Percentiles rank a stretch among this genome's conserved stretches.
phyloP scores from a whole-genome alignment of 257 asterid genomes.

The Solanum appendiculatum region DNA sequence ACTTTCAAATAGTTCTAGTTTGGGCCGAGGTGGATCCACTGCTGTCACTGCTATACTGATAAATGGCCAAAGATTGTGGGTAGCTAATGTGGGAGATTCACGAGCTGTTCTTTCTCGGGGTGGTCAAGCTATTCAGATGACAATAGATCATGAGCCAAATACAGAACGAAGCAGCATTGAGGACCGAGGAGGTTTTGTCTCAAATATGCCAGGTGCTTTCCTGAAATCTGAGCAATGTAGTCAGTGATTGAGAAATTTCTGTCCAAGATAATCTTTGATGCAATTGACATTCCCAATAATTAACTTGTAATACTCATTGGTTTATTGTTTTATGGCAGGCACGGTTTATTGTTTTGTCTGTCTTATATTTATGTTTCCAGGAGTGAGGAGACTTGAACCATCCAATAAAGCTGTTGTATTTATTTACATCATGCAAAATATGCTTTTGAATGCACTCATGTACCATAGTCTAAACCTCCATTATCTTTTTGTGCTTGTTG shows the following conservation, averaged over 20 bases:
- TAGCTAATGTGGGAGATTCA: constrained; percentile 42
- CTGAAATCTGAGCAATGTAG: neutral
- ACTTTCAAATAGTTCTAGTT: constrained; percentile 21
- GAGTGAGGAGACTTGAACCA: neutral
- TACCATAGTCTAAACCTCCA: neutral
- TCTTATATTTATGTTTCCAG: neutral
- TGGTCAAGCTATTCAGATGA: constrained; percentile 34
- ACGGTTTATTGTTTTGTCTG: neutral
- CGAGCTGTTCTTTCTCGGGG: constrained; percentile 36
- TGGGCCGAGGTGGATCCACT: constrained; percentile 42
- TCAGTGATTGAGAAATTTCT: neutral
- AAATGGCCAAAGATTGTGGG: constrained; percentile 26
- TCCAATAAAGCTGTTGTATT: neutral
- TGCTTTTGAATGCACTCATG: neutral
- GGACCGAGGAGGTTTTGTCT: constrained; percentile 38
- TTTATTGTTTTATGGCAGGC: neutral
- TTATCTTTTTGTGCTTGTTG: neutral
- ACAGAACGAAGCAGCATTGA: constrained; percentile 37
- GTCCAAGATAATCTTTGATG: neutral
- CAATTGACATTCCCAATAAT: neutral
- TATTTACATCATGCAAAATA: neutral
- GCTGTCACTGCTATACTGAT: constrained; percentile 39
- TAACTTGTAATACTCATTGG: neutral
- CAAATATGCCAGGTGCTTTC: constrained; percentile 34
- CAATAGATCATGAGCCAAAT: constrained; percentile 36